phyloP scores from a whole-genome alignment of 306 rosid genomes.

The Sicyos baderoa region DNA sequence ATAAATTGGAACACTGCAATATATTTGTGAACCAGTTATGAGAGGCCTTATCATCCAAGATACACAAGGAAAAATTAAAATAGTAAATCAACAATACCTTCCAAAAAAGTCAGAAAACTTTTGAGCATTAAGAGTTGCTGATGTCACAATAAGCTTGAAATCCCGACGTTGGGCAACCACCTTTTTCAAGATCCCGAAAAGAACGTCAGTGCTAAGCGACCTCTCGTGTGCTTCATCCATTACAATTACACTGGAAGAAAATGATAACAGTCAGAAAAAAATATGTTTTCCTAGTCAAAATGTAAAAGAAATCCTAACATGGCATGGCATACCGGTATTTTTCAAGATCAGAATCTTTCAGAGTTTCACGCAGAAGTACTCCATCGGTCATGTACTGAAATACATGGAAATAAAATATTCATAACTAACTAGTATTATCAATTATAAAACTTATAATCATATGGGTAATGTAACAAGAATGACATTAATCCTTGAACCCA shows the following conservation, averaged over 20 bases:
- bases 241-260: conserved; percentile 70
- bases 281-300: not conserved
- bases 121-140: conserved; percentile 90
- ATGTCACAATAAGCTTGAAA: conserved; percentile 91
- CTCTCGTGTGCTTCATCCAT: conserved; percentile 99
- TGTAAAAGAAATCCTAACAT: not conserved
- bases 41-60: conserved; percentile 6
- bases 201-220: conserved; percentile 87
- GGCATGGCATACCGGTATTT: conserved; percentile 82
- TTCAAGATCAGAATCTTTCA: conserved; percentile 89
- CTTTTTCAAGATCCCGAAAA: conserved; percentile 85
- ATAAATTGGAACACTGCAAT: conserved; percentile 80
- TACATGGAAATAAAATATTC: not conserved
- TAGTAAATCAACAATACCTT: conserved; percentile 43
- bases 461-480: not conserved
- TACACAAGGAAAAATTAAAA: not conserved
- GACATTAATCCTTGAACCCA: not conserved
- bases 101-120: conserved; percentile 91
- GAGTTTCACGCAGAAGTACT: conserved; percentile 93
- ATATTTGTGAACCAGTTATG: conserved; percentile 7
- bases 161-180: conserved; percentile 95
- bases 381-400: conserved; percentile 97
- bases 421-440: not conserved
- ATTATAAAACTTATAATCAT: not conserved
- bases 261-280: not conserved